These are phyloP conservation scores for Dissoconium aciculare DNA, from an alignment of 2,329 filamentous ascomycete species.

Conservation along the genomic window DNA sequence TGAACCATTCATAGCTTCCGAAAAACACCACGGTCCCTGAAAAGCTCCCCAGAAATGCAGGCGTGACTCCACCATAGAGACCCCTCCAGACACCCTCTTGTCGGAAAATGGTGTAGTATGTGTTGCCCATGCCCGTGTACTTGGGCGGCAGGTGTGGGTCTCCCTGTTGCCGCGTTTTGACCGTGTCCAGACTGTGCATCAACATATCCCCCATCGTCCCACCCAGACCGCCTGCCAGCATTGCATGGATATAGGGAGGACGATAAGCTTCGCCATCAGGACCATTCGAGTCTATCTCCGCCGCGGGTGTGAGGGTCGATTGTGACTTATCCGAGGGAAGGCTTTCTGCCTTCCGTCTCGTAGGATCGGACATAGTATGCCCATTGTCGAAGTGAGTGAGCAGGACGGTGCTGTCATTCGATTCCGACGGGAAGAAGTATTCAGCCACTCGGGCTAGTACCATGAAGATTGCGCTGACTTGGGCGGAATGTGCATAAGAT, in stretches of 20 bases:
- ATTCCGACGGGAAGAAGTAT: constrained; percentile 27
- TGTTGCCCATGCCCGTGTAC: constrained; percentile 78
- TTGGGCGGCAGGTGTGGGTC: constrained; percentile 85
- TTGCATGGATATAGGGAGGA: constrained; percentile 44
- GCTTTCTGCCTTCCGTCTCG: constrained; percentile 24
- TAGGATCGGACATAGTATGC: constrained; percentile 7
- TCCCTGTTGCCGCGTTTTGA: constrained; percentile 95
- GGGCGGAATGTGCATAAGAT: neutral
- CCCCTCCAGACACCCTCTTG: constrained; percentile 80
- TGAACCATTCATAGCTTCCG: constrained; percentile 90
- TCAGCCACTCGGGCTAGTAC: constrained; percentile 36
- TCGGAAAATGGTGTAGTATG: constrained; percentile 82
- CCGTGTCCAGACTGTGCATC: constrained; percentile 97
- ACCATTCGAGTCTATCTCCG: constrained; percentile 9
- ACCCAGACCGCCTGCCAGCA: constrained; percentile 87
- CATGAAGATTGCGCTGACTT: constrained; percentile 25
- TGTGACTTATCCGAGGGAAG: constrained; percentile 19
- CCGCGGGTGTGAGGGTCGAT: constrained; percentile 1
- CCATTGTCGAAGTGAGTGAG: constrained; percentile 27
- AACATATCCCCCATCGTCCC: constrained; percentile 90
- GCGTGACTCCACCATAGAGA: constrained; percentile 83
- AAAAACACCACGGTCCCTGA: constrained; percentile 92
- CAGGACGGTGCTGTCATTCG: constrained; percentile 13
- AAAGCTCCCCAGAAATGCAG: constrained; percentile 82
- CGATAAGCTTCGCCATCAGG: constrained; percentile 29